A percentile compares a stretch with the other conserved stretches of the same genome.
Evolutionary conservation across 352 stramenopile genomes (phyloP).

Genomic region (Thalassiosira sp.): DNA sequence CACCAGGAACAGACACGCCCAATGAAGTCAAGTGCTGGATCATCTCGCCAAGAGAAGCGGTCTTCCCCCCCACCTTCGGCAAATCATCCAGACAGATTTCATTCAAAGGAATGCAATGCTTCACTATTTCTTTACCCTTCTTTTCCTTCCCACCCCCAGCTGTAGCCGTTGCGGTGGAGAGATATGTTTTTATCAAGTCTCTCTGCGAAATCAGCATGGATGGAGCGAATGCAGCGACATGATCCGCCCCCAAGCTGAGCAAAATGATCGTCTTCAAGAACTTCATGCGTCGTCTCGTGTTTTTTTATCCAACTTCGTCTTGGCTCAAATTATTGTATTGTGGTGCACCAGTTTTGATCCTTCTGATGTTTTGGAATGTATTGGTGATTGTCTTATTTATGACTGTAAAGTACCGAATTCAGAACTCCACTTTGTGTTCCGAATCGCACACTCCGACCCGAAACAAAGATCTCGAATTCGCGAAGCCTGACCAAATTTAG

Average conservation of each 20-base stretch:
- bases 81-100: slow-evolving; percentile 47
- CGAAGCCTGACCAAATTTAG: too few relatives aligned
- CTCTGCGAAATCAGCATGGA: slow-evolving; percentile 11
- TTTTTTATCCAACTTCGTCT: too few relatives aligned
- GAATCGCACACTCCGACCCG: too few relatives aligned
- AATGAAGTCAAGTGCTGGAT: slow-evolving; percentile 42
- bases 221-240: slow-evolving; percentile 15
- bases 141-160: background rate
- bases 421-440: too few relatives aligned
- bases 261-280: slow-evolving; percentile 11
- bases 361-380: too few relatives aligned
- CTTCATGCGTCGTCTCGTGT: too few relatives aligned
- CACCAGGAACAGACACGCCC: slow-evolving; percentile 43
- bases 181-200: slow-evolving; percentile 12
- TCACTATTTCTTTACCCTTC: slow-evolving; percentile 1
- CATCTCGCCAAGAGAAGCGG: slow-evolving; percentile 53
- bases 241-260: slow-evolving; percentile 10
- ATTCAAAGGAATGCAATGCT: slow-evolving; percentile 46
- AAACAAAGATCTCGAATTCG: too few relatives aligned
- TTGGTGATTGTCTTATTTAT: too few relatives aligned
- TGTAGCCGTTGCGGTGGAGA: background rate
- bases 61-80: slow-evolving; percentile 56
- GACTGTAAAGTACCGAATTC: too few relatives aligned
- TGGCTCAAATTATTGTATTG: too few relatives aligned
- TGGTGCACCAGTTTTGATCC: too few relatives aligned